phyloP scores from a whole-genome alignment of 1,139 yeast genomes.

The Hanseniaspora gamundiae region DNA sequence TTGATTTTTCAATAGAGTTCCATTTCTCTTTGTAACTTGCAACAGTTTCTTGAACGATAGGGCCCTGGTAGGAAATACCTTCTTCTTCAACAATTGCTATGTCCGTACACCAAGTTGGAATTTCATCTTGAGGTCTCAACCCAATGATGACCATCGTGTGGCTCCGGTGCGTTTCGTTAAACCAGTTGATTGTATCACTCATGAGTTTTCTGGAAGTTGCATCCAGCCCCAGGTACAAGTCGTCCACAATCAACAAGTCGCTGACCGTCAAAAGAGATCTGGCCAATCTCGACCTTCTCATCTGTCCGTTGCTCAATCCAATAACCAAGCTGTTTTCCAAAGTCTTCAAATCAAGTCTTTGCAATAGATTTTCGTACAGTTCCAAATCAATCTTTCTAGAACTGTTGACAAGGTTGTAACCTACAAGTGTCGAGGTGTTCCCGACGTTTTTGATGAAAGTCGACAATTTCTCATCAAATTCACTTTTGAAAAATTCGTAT shows the following conservation, averaged over 20 bases:
- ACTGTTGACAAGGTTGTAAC: constrained; percentile 18
- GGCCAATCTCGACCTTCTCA: constrained; percentile 81
- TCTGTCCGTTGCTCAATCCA: constrained; percentile 86
- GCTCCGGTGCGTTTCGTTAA: constrained; percentile 11
- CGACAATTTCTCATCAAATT: constrained; percentile 65
- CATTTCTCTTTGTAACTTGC: constrained; percentile 3
- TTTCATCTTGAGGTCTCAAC: constrained; percentile 55
- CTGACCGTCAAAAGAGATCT: constrained; percentile 58
- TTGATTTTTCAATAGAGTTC: constrained; percentile 16
- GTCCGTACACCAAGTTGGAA: constrained; percentile 73
- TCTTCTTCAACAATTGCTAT: constrained; percentile 41
- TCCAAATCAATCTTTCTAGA: constrained; percentile 22
- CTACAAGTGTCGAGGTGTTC: constrained; percentile 19
- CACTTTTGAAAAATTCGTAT: constrained; percentile 76
- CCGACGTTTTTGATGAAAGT: constrained; percentile 38
- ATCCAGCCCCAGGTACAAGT: constrained; percentile 85
- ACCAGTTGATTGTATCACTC: constrained; percentile 33
- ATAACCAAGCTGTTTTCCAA: constrained; percentile 67
- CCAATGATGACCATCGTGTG: constrained; percentile 49
- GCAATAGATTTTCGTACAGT: constrained; percentile 33
- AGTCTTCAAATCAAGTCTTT: constrained; percentile 42
- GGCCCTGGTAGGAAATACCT: constrained; percentile 44
- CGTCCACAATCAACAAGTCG: constrained; percentile 60
- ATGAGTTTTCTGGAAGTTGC: constrained; percentile 56
- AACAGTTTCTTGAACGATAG: constrained; percentile 15